Base-by-base conservation (phyloP, 2,329 filamentous ascomycete genomes). In the Venturiaceae sp. region DNA sequence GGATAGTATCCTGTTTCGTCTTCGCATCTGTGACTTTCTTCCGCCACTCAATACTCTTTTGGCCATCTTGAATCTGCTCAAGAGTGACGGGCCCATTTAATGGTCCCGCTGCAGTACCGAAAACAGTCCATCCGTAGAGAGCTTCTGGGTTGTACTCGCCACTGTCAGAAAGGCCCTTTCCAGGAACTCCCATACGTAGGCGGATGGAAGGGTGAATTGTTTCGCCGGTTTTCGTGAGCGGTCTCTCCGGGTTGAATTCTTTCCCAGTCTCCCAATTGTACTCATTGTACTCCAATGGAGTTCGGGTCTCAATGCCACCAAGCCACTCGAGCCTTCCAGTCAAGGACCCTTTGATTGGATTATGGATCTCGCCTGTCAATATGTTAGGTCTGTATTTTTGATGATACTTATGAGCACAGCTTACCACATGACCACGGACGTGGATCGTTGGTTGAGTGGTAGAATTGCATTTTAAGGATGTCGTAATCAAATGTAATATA, bases 121-220 rank as follows among this genome's bases (percentile, higher is more conserved):
- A n/a, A 16, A 62, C 32, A 14, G 7, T 57, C 74, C 77, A 80
- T 63, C 72, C 72, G 36, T 72, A 67, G 4, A 80, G 66, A 2
- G 74, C 73, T 60, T 67, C 66, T 63, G 73, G 67, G 23, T 75
- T 71, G 65, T 80, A 80, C 33, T 64, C 44, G 54, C 74, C 74
- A 34, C 68, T 69, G 65, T 80, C 78, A 39, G 72, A 64, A 47
- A 73, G 61, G 5, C 77, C 77, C 1, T 76, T 76, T 4, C 77
- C 78, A 60, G 69, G 64, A 4, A 78, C 70, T 13, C 72, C 72
- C 50, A 74, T 63, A 14, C 78, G 71, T 0, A 75, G 68, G 26
- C 78, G 73, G 3, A 75, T 77, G 5, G 69, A 75, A 4, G 78
- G 72, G 64, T 80, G 78, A 33, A 80, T 74, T 63, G 79, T 80